Base-by-base conservation (phyloP, 164 flowering plant species). In the Piper longum region DNA sequence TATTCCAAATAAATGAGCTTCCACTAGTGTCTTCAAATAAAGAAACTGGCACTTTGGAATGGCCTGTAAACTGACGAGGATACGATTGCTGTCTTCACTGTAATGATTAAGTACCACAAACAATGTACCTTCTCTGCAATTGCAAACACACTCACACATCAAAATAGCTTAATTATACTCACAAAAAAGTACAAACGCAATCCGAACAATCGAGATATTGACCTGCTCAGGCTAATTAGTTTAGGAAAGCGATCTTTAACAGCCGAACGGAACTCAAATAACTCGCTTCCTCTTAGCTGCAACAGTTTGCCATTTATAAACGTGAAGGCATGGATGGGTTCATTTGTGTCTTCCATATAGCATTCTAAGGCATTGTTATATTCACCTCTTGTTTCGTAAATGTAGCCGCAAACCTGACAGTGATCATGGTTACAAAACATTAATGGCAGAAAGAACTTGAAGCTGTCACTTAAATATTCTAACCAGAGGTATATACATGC, bases 301-400 rank as follows among this genome's bases (percentile, higher is more conserved):
- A 64, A 63, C 41, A 93, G 69, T 63, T 70, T 74, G 66, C 66
- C 67, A 69, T 82, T 77, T 72, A 90, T 84, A 75, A 82, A 93
- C 68, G 86, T 76, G 64, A 93, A 93, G 54, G 98, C 93, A 78
- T 85, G 85, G 70, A 90, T 67, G 1, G 98, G 98, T 75, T 90
- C 98, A 73, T 83, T 81, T 6, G 69, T 69, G 67, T 80, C 96
- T 76, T 85, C 88, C 82, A 88, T 83, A 70, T 83, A 93, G 75
- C 86, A 79, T 69, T 89, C 95, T 68, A 93, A 68, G 60, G 98
- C 90, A 72, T 85, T 73, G 73, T 82, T 45, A 71, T 90, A 73
- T 63, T 86, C 81, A 58, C 71, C 76, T 71, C 82, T 78, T 55
- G 68, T 75, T 41, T 76, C 71, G 73, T 88, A 76, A 67, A 93